Base-by-base conservation (phyloP, 257 asterid species). In the Datura wrightii region DNA sequence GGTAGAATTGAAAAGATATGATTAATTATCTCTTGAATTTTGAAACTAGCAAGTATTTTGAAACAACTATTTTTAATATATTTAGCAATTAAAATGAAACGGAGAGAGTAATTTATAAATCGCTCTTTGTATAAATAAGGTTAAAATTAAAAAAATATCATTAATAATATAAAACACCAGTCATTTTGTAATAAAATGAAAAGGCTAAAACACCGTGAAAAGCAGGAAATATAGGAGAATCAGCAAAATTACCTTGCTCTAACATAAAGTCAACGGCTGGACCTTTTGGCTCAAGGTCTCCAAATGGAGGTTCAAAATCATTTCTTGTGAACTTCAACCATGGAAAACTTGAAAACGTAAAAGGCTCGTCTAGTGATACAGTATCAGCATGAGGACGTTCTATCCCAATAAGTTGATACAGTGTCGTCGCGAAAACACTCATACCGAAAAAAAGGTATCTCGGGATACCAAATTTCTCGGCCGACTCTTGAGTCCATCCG, bases 401-500 rank as follows among this genome's bases (percentile, higher is more conserved):
- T 8, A 83, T 84, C 4, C 71, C 82, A 10, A 94, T 15, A 13
- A 85, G 37, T 5, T 83, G 88, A 15, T 87, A 90, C 90, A 95
- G 84, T 44, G 89, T 60, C 83, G 79, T 74, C 1, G 95, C 85
- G 72, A 92, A 95, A 2, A 74, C 84, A 5, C 95, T 90, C 91
- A 89, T 91, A 5, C 98, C 98, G 52, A 52, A 90, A 60, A 89
- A 95, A 1, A 44, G 89, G 0, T 92, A 69, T 69, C 97, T 82
- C 0, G 97, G 98, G 10, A 94, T 88, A 0, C 87, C 84, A 0
- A 88, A 62, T 53, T 86, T 89, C 1, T 82, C 56, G 2, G 98
- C 98, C 0, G 91, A 89, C 1, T 88, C 50, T 13, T 87, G 91
- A 6, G 97, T 94, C 92, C 97, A 95, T 0, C 95, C 97, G 0